Conservation (phyloP, 2,329 filamentous ascomycete genomes). For the Colletotrichum sp. region DNA sequence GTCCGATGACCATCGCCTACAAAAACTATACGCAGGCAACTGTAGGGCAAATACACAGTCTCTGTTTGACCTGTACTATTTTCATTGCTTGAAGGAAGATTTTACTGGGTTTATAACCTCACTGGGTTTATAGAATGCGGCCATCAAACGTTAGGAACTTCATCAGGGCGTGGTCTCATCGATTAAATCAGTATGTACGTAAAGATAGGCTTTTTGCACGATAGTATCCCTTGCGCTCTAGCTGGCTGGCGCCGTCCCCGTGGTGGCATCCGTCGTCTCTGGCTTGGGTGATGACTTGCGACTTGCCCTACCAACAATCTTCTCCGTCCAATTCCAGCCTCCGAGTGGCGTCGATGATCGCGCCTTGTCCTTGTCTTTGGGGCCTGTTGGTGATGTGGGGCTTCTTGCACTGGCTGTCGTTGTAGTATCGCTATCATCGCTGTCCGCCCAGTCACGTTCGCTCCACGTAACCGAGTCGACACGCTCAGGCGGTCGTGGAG, state of each 20-base stretch:
- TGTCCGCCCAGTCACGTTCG: conserved; percentile 68
- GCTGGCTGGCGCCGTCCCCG: neutral
- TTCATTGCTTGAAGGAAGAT: neutral
- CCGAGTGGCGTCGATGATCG: conserved; percentile 25
- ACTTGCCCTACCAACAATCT: conserved; percentile 51
- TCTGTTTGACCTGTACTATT: neutral
- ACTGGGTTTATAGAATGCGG: neutral
- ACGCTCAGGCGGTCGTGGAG: neutral
- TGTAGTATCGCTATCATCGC: conserved; percentile 46
- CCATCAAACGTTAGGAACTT: neutral
- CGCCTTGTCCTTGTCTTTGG: conserved; percentile 26
- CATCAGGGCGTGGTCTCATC: neutral
- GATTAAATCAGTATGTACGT: conserved; percentile 1
- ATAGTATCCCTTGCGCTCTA: neutral
- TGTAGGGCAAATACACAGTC: neutral
- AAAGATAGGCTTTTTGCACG: neutral
- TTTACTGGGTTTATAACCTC: neutral
- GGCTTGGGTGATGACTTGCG: conserved; percentile 9
- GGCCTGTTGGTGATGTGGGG: neutral
- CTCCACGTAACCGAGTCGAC: conserved; percentile 69
- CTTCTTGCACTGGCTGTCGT: conserved; percentile 12
- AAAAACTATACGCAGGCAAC: neutral
- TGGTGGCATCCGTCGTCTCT: neutral
- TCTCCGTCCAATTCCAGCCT: conserved; percentile 60
- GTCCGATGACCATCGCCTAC: neutral